Evolutionary conservation across 2,329 filamentous ascomycete species (phyloP).

Genomic region (Xylariaceae sp.): DNA sequence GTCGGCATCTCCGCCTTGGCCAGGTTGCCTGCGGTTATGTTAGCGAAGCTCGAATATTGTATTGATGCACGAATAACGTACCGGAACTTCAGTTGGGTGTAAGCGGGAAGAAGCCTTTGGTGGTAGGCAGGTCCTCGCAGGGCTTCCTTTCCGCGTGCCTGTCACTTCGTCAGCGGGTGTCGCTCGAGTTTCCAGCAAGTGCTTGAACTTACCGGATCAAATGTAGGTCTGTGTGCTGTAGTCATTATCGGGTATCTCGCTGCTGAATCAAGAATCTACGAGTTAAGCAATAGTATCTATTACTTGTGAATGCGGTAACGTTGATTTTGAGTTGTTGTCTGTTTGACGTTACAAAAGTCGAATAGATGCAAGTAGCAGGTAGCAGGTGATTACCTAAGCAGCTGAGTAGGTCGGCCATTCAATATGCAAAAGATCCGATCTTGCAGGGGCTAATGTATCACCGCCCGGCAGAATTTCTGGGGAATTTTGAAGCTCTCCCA

Average conservation of each 20-base stretch:
- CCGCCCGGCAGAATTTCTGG: slow-evolving; percentile 55
- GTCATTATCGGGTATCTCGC: slow-evolving; percentile 54
- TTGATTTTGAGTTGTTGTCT: slow-evolving; percentile 13
- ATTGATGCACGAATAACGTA: slow-evolving; percentile 40
- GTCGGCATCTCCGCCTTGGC: slow-evolving; percentile 84
- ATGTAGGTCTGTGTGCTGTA: slow-evolving; percentile 82
- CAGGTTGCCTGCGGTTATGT: slow-evolving; percentile 63
- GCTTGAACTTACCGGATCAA: slow-evolving; percentile 75
- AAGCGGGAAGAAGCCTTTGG: slow-evolving; percentile 89
- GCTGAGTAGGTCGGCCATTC: slow-evolving; percentile 17
- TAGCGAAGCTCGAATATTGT: not conserved
- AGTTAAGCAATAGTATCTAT: not conserved
- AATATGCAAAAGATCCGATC: slow-evolving; percentile 18
- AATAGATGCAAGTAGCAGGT: not conserved
- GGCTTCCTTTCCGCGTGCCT: slow-evolving; percentile 94
- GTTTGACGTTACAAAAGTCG: not conserved
- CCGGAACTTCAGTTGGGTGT: slow-evolving; percentile 90
- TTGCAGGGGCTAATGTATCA: slow-evolving; percentile 37
- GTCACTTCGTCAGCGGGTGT: slow-evolving; percentile 32
- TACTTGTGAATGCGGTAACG: slow-evolving; percentile 5
- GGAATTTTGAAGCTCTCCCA: slow-evolving; percentile 28
- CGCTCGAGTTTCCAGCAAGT: not conserved
- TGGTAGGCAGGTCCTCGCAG: slow-evolving; percentile 93
- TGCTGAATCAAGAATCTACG: not conserved
- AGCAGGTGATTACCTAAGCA: too few species aligned